A percentile compares a stretch with the other conserved stretches of the same genome.
phyloP scores from a whole-genome alignment of 768 basidiomycete genomes.

The Mycena kentingensis region DNA sequence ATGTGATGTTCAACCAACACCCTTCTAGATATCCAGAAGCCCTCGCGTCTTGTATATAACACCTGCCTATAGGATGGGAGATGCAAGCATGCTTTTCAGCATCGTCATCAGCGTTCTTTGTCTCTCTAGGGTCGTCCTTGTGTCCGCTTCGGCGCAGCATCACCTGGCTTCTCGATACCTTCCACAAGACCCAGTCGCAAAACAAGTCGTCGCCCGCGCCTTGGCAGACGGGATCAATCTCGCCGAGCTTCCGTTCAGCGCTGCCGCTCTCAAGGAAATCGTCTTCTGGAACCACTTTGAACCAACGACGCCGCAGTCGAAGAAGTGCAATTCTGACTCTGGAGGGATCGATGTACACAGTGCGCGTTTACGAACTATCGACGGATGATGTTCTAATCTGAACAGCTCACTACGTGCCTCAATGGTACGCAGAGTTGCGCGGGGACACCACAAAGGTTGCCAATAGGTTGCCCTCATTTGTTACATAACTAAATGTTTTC shows the following conservation, averaged over 20 bases:
- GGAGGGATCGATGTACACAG: slow-evolving; percentile 12
- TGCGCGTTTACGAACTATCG: not conserved
- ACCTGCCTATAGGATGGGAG: too few relatives aligned
- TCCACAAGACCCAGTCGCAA: slow-evolving; percentile 10
- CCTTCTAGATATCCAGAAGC: too few relatives aligned
- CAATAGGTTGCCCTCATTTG: slow-evolving; percentile 2
- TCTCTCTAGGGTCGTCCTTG: not conserved
- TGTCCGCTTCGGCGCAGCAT: not conserved
- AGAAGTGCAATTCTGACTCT: not conserved
- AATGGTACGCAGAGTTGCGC: slow-evolving; percentile 10
- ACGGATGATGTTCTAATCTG: not conserved
- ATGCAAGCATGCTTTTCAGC: too few relatives aligned
- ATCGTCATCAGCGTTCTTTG: not conserved
- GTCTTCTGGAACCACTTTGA: slow-evolving; percentile 13
- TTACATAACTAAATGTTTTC: not conserved
- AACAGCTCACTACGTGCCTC: slow-evolving; percentile 13
- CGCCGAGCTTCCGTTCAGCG: slow-evolving; percentile 3
- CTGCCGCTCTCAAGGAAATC: slow-evolving; percentile 13
- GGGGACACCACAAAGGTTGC: slow-evolving; percentile 9
- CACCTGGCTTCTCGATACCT: not conserved
- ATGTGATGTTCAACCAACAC: too few relatives aligned
- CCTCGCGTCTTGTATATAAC: too few relatives aligned
- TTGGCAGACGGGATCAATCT: slow-evolving; percentile 11
- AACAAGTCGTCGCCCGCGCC: slow-evolving; percentile 4
- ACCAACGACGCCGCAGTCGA: not conserved